Evolutionary conservation across 1,284 basidiomycete genomes (phyloP).

Genomic region (Cutaneotrichosporon cutaneum): DNA sequence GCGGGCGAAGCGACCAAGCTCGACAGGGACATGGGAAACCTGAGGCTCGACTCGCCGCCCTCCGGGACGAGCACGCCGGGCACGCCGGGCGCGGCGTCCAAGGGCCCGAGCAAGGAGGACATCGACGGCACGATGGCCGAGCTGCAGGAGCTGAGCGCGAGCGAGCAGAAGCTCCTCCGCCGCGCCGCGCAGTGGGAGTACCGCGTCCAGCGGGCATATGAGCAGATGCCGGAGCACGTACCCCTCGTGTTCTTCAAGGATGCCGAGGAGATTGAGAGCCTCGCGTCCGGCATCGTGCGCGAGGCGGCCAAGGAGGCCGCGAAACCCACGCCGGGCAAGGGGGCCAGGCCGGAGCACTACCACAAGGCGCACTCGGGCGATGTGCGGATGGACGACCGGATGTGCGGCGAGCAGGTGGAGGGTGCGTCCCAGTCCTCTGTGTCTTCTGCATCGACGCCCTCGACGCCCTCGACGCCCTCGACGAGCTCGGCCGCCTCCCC

Average conservation of each 20-base stretch:
- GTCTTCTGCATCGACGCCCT: not conserved
- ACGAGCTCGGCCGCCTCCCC: not conserved
- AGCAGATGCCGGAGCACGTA: conserved; percentile 24
- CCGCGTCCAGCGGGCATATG: conserved; percentile 28
- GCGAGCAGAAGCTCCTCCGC: conserved; percentile 42
- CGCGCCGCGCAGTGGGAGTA: conserved; percentile 39
- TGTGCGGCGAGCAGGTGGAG: not conserved
- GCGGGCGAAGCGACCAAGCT: not conserved
- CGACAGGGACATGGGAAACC: not conserved
- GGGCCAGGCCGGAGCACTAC: not conserved
- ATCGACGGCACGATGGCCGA: conserved; percentile 25
- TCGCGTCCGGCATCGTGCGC: conserved; percentile 15
- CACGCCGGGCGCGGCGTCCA: no score
- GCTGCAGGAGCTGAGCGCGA: conserved; percentile 30
- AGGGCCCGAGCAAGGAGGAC: conserved; percentile 13
- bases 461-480: not conserved
- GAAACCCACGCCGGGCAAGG: not conserved
- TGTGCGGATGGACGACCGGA: not conserved
- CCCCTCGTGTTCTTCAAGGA: conserved; percentile 38
- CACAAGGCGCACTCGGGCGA: not conserved
- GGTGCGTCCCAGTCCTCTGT: not conserved
- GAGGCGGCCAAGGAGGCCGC: conserved; percentile 3
- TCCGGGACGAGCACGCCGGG: conserved; percentile 16
- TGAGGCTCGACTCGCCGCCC: not conserved
- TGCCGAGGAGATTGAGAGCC: conserved; percentile 33